phyloP scores from a whole-genome alignment of 208 protist species.

The Acanthamoeba lenticulata region DNA sequence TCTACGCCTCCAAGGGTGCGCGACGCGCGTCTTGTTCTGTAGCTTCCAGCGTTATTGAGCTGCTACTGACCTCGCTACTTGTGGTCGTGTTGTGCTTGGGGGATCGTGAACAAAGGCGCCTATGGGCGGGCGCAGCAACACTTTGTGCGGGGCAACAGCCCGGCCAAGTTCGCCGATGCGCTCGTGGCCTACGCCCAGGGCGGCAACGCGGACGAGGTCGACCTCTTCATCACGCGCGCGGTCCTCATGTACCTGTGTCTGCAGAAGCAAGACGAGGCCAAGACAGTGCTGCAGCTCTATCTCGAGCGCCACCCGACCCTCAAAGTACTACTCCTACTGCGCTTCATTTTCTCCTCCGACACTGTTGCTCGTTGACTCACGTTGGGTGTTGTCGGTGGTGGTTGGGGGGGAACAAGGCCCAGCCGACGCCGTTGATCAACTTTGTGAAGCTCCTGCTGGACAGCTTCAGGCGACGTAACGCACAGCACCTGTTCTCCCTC shows the following conservation, averaged over 20 bases:
- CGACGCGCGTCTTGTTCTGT: too few species aligned
- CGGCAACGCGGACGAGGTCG: background rate
- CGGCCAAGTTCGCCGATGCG: background rate
- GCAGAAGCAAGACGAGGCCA: conserved; percentile 1
- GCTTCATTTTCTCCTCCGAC: background rate
- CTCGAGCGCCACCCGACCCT: background rate
- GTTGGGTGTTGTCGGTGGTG: too few species aligned
- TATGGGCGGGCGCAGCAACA: conserved; percentile 3
- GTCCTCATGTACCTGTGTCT: conserved; percentile 5
- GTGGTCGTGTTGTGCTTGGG: too few species aligned
- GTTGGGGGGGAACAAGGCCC: too few species aligned
- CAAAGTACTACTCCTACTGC: background rate
- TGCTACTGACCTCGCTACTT: too few species aligned
- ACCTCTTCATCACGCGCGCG: conserved; percentile 37
- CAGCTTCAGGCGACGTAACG: background rate
- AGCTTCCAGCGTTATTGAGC: background rate
- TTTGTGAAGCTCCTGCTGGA: background rate
- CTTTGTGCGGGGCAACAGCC: background rate
- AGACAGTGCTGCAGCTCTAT: background rate
- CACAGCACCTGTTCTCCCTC: background rate
- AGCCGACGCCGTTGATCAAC: background rate
- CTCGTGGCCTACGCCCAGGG: conserved; percentile 1
- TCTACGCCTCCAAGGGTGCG: background rate
- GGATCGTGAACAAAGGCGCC: background rate
- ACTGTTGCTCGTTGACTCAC: too few species aligned